A percentile compares a stretch with the other conserved stretches of the same genome.
phyloP scores from a whole-genome alignment of 805 yeast species.

The Wickerhamomyces strasburgensis region DNA sequence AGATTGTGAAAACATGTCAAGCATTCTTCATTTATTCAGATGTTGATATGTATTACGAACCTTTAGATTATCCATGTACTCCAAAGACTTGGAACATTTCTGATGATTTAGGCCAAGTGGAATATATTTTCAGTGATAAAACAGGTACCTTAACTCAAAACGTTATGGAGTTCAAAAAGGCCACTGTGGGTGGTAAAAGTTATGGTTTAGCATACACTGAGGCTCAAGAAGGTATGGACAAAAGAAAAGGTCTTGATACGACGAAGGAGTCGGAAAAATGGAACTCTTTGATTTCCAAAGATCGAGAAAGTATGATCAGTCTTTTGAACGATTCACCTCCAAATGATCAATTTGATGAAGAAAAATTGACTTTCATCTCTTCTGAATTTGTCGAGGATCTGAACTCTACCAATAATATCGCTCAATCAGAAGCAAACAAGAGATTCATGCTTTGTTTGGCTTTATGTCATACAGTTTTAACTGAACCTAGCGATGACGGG shows the following conservation, averaged over 20 bases:
- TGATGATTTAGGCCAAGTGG: constrained; percentile 82
- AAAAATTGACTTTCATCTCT: constrained; percentile 64
- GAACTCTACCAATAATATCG: constrained; percentile 33
- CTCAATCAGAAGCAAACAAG: constrained; percentile 53
- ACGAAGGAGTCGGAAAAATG: constrained; percentile 50
- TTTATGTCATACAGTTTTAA: constrained; percentile 71
- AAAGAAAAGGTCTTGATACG: constrained; percentile 70
- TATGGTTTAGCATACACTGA: constrained; percentile 83
- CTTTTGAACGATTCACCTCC: constrained; percentile 31
- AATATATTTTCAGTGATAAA: constrained; percentile 78
- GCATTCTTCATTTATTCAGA: constrained; percentile 78
- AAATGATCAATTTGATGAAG: constrained; percentile 42
- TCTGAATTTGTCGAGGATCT: constrained; percentile 58
- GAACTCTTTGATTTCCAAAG: constrained; percentile 46
- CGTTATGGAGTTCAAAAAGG: constrained; percentile 79
- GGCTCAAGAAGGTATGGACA: constrained; percentile 71
- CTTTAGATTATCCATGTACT: constrained; percentile 72
- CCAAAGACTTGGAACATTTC: constrained; percentile 84
- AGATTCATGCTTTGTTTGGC: constrained; percentile 74
- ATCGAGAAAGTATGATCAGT: constrained; percentile 52
- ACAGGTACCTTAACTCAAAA: constrained; percentile 82
- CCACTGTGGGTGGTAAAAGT: constrained; percentile 65
- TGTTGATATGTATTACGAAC: constrained; percentile 61
- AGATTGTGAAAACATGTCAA: constrained; percentile 75
- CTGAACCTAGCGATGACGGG: constrained; percentile 59